Conservation (phyloP, 2,329 filamentous ascomycete genomes). For the Penicillium freii region DNA sequence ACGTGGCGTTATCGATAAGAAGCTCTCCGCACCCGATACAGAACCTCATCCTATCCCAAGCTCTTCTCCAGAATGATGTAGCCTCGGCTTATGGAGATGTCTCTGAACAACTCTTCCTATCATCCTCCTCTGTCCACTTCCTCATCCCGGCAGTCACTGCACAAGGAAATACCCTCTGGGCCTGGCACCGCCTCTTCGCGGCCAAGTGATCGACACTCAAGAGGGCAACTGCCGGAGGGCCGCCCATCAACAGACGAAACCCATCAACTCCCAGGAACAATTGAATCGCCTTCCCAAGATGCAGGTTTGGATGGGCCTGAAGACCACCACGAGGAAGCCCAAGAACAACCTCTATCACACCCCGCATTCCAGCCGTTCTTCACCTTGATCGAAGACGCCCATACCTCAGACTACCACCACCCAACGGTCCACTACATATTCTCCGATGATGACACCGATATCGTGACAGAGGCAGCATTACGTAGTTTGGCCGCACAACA, state of each 20-base stretch:
- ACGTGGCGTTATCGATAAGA: slow-evolving; percentile 33
- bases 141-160: slow-evolving; percentile 29
- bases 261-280: neutral
- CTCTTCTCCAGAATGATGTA: slow-evolving; percentile 30
- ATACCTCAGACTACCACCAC: slow-evolving; percentile 73
- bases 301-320: slow-evolving; percentile 2
- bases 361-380: slow-evolving; percentile 75
- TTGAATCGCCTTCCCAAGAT: slow-evolving; percentile 9
- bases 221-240: slow-evolving; percentile 8
- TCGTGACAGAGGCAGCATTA: slow-evolving; percentile 66
- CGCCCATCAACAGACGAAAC: slow-evolving; percentile 6
- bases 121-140: slow-evolving; percentile 27
- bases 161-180: slow-evolving; percentile 10
- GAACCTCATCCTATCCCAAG: slow-evolving; percentile 4
- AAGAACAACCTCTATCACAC: slow-evolving; percentile 26
- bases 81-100: slow-evolving; percentile 33
- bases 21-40: slow-evolving; percentile 10
- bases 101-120: slow-evolving; percentile 27
- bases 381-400: slow-evolving; percentile 73
- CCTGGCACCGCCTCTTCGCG: slow-evolving; percentile 19
- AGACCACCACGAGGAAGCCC: slow-evolving; percentile 13
- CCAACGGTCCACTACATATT: slow-evolving; percentile 91
- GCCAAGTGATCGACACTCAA: slow-evolving; percentile 9
- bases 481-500: slow-evolving; percentile 53
- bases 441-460: slow-evolving; percentile 80